Base-by-base conservation (phyloP, 768 basidiomycete species). In the Udeniomyces megalosporus region DNA sequence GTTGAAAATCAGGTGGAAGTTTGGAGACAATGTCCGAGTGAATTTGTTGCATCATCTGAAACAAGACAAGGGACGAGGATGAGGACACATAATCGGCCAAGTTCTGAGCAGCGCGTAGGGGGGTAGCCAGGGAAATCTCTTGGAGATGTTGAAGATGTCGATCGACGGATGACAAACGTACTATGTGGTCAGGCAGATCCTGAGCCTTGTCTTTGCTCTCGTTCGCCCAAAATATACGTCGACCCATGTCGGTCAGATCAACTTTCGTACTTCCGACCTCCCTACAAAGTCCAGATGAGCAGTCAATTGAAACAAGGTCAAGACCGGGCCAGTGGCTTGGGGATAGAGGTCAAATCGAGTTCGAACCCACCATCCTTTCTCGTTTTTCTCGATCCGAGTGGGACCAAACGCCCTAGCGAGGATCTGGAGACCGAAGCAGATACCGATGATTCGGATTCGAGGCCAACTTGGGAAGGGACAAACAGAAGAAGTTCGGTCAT, bases 371-470 rank as follows among this genome's bases (percentile, higher is more conserved):
- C 69, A 70, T 57, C 69, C 69, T 46, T 70, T 68, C 5, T 61
- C 58, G 49, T 70, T 70, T 52, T 67, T 52, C 49, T 35, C 52
- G 58, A 70, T 68, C 26, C 54, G 45, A 5, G 58, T 65, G 0
- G 68, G 68, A 12, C 69, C 69, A 49, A 70, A 70, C 6, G 69
- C 68, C 6, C 69, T 38, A 17, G 68, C 69, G 28, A 70, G 55
- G 12, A 70, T 62, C 42, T 70, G 69, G 2, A 70, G 56, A 1
- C 69, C 69, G 35, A 70, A 70, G 48, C 69, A 70, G 38, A 70
- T 68, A 2, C 69, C 69, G 10, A 69, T 28, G 5, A 69, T 62
- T 15, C 69, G 46, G 17, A 68, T 68, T 6, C 67, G 55, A 17
- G 69, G 67, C 38, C 38, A 42, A 17, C 38, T 42, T 42, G 22